These are phyloP conservation scores for Phialocephala sp. DNA, from an alignment of 2,329 filamentous ascomycete species.

Conservation along the genomic window DNA sequence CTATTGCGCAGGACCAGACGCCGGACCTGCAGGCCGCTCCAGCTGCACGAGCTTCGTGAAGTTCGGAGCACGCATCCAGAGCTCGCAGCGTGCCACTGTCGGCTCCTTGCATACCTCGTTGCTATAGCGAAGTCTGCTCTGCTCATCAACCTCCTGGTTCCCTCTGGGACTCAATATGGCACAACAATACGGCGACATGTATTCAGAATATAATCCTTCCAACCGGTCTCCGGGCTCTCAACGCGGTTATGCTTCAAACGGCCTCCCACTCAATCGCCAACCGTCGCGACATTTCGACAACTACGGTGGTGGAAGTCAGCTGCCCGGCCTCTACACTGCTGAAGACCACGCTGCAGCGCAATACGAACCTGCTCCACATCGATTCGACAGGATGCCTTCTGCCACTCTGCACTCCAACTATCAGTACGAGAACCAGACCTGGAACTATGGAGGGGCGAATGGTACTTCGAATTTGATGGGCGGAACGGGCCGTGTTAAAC, in stretches of 20 bases:
- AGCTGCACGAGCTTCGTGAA: constrained; percentile 34
- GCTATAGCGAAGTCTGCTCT: constrained; percentile 31
- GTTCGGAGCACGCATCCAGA: constrained; percentile 36
- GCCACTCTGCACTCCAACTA: constrained; percentile 55
- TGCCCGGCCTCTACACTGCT: constrained; percentile 70
- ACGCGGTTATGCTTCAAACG: constrained; percentile 62
- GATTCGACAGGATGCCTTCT: constrained; percentile 37
- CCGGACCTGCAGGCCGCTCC: constrained; percentile 21
- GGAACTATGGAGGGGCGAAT: constrained; percentile 70
- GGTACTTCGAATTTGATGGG: constrained; percentile 69
- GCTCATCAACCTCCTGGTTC: constrained; percentile 19
- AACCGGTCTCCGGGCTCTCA: constrained; percentile 78
- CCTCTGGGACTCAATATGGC: constrained; percentile 47
- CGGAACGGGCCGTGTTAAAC: constrained; percentile 62
- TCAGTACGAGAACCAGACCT: constrained; percentile 79
- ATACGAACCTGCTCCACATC: constrained; percentile 53
- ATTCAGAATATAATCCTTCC: constrained; percentile 69
- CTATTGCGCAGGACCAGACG: constrained; percentile 24
- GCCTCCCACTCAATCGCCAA: constrained; percentile 70
- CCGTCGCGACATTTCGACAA: constrained; percentile 80
- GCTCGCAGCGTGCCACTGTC: constrained; percentile 41
- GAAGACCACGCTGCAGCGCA: constrained; percentile 63
- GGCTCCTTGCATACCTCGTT: constrained; percentile 42
- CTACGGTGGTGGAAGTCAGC: constrained; percentile 51
- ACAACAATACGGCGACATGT: constrained; percentile 68